These are phyloP conservation scores for Magnolia sinica DNA, from an alignment of 164 flowering plant genomes.

Conservation along the genomic window DNA sequence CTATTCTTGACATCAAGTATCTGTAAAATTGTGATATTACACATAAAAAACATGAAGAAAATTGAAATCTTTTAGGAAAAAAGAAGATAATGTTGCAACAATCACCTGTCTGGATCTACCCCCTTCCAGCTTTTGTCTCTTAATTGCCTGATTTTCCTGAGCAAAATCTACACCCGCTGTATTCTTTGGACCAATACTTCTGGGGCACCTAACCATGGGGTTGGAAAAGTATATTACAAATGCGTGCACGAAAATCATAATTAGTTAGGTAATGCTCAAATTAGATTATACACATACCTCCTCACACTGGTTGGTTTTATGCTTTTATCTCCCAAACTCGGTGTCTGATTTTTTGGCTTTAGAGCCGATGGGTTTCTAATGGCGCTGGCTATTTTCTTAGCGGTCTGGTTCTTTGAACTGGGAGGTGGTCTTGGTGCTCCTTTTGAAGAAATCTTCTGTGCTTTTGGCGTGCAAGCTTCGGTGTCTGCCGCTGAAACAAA, in stretches of 20 bases:
- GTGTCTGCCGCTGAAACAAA: constrained; percentile 8
- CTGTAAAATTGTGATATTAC: constrained; percentile 26
- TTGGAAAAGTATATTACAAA: background rate
- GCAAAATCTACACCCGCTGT: constrained; percentile 40
- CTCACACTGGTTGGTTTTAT: constrained; percentile 36
- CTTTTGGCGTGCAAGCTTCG: constrained; percentile 66
- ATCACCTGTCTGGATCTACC: constrained; percentile 81
- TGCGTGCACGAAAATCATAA: too few relatives aligned
- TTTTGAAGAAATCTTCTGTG: constrained; percentile 23
- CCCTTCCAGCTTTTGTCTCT: constrained; percentile 84
- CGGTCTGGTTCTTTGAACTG: constrained; percentile 43
- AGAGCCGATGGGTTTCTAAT: constrained; percentile 54
- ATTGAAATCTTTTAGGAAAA: background rate
- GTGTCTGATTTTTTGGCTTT: constrained; percentile 43
- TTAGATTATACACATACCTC: constrained; percentile 28
- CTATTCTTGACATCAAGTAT: constrained; percentile 66
- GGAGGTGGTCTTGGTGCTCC: constrained; percentile 13
- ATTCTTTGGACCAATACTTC: constrained; percentile 28
- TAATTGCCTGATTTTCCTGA: constrained; percentile 91
- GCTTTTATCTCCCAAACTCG: constrained; percentile 36
- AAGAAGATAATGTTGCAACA: background rate
- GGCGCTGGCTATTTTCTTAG: constrained; percentile 51
- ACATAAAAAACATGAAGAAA: background rate
- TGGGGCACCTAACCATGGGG: background rate
- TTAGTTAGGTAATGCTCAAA: too few relatives aligned